Percentiles rank a stretch among this genome's conserved stretches.
Evolutionary conservation across 176 grass and related monocot species (phyloP).

Genomic region (Avena sativa): DNA sequence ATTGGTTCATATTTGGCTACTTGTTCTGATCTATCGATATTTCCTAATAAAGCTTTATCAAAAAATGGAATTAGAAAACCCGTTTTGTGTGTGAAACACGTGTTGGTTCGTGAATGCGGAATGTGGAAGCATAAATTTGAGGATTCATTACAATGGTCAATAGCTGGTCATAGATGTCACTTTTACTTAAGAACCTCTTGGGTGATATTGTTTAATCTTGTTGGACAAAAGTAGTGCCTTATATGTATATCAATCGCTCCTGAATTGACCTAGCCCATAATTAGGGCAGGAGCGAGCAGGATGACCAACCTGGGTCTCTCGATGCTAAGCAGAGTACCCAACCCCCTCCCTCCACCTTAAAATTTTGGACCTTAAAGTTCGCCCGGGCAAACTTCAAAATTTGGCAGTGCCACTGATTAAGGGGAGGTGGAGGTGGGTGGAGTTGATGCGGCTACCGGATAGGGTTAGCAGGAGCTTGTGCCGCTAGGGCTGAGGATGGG

Average conservation of each 20-base stretch:
- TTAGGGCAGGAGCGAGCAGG: background rate
- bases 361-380: background rate
- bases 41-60: background rate
- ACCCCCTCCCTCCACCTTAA: constrained; percentile 1
- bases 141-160: background rate
- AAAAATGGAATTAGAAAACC: constrained; percentile 1
- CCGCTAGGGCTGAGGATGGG: no score
- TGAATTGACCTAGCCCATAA: background rate
- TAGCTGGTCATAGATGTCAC: background rate
- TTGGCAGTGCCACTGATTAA: no score
- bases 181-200: background rate
- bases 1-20: constrained; percentile 5
- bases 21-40: background rate
- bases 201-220: constrained; percentile 2
- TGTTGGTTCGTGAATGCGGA: background rate
- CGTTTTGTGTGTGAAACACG: constrained; percentile 2
- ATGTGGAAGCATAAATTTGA: background rate
- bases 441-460: no score
- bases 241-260: background rate
- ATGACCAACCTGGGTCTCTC: background rate
- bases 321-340: background rate
- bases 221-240: constrained; percentile 24
- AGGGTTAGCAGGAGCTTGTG: no score
- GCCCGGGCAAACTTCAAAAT: no score
- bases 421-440: no score